Conservation (phyloP, 768 basidiomycete genomes). For the Chalciporus chontae region DNA sequence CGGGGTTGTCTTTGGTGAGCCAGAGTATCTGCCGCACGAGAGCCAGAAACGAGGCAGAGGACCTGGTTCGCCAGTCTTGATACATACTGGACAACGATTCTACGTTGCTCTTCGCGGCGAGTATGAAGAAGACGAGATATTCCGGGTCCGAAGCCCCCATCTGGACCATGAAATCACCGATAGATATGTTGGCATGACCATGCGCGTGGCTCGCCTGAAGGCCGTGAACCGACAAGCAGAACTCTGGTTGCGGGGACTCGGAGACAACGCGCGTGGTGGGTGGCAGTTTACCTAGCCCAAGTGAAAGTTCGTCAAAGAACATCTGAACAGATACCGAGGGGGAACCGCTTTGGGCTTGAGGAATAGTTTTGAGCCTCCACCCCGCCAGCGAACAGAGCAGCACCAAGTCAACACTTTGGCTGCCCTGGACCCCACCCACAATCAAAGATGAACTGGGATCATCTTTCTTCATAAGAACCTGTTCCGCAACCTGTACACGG, state of each 20-base stretch:
- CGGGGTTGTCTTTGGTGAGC: constrained; percentile 44
- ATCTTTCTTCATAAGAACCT: constrained; percentile 28
- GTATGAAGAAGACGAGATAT: constrained; percentile 17
- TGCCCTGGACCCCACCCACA: constrained; percentile 1
- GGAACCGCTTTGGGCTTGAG: not conserved
- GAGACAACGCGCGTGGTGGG: not conserved
- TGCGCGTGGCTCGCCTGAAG: constrained; percentile 17
- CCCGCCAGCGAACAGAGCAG: constrained; percentile 15
- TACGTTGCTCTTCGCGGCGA: constrained; percentile 10
- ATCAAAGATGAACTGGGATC: not conserved
- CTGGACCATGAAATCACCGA: constrained; percentile 21
- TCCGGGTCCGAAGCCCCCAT: constrained; percentile 32
- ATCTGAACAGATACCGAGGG: constrained; percentile 1
- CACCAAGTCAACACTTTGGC: constrained; percentile 15
- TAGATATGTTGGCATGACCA: constrained; percentile 15
- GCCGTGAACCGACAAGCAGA: constrained; percentile 16
- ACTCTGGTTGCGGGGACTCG: constrained; percentile 15
- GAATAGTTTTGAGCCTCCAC: constrained; percentile 12
- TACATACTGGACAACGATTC: constrained; percentile 15
- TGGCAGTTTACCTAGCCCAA: constrained; percentile 10
- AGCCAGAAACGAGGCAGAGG: constrained; percentile 31
- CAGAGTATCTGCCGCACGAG: constrained; percentile 48
- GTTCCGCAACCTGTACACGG: constrained; percentile 45
- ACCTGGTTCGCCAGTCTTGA: constrained; percentile 30
- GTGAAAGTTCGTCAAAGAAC: constrained; percentile 16